These are phyloP conservation scores for Penicillium olsonii DNA, from an alignment of 2,329 filamentous ascomycete species.

Conservation along the genomic window DNA sequence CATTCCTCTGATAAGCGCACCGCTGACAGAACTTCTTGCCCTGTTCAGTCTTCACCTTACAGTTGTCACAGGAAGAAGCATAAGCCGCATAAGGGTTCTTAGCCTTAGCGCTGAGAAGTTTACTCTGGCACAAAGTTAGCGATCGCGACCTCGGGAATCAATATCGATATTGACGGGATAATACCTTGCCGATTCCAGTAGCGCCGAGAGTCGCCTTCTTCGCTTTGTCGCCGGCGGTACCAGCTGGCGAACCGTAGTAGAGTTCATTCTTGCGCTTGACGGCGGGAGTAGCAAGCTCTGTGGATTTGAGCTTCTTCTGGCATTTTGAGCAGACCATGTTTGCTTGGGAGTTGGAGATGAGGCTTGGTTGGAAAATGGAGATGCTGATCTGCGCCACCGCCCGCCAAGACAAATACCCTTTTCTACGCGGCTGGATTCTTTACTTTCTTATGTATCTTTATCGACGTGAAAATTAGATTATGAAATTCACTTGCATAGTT, in stretches of 20 bases:
- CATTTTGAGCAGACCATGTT: conserved; percentile 67
- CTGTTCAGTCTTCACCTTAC: conserved; percentile 65
- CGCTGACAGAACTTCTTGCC: conserved; percentile 63
- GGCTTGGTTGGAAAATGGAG: conserved; percentile 6
- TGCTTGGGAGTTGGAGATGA: neutral
- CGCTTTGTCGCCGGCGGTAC: conserved; percentile 28
- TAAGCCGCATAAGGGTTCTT: conserved; percentile 68
- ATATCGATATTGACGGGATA: no score
- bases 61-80: conserved; percentile 61
- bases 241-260: conserved; percentile 62
- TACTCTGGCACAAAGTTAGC: conserved; percentile 51
- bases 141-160: conserved; percentile 6
- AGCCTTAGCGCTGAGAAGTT: conserved; percentile 64
- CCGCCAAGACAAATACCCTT: conserved; percentile 14
- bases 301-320: conserved; percentile 61
- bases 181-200: conserved; percentile 62
- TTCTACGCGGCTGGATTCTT: neutral
- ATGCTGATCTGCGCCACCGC: conserved; percentile 21
- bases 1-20: conserved; percentile 64
- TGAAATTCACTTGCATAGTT: neutral
- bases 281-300: conserved; percentile 62
- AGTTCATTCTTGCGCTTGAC: conserved; percentile 69
- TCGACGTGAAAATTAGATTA: neutral
- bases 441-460: neutral
- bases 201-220: conserved; percentile 55